These are phyloP conservation scores for Coprinellus micaceus DNA, from an alignment of 768 basidiomycete genomes.

Conservation along the genomic window DNA sequence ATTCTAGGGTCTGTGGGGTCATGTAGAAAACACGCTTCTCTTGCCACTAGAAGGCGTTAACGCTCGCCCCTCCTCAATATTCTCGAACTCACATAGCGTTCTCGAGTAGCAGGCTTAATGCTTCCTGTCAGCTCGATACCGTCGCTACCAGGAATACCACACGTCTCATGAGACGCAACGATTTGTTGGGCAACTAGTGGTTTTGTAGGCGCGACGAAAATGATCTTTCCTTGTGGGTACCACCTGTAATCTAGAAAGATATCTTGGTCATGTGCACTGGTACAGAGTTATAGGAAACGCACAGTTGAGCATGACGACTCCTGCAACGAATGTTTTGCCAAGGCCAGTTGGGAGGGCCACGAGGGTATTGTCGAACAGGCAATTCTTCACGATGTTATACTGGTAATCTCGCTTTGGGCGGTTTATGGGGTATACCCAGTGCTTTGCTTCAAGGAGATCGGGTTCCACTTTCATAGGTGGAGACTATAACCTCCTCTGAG, in stretches of 20 bases:
- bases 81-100: constrained; percentile 49
- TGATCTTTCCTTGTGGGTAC: constrained; percentile 88
- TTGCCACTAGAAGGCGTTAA: constrained; percentile 51
- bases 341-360: constrained; percentile 94
- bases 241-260: constrained; percentile 70
- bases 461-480: constrained; percentile 73
- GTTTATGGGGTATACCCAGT: constrained; percentile 93
- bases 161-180: constrained; percentile 86
- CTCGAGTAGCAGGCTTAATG: constrained; percentile 49
- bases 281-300: constrained; percentile 10
- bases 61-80: neutral
- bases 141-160: constrained; percentile 87
- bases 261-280: constrained; percentile 9
- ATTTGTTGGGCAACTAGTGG: constrained; percentile 96
- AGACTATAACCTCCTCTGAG: constrained; percentile 37
- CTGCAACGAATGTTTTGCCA: constrained; percentile 97
- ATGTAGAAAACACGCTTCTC: constrained; percentile 89
- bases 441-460: constrained; percentile 74
- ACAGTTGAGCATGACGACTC: constrained; percentile 96
- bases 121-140: constrained; percentile 86
- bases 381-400: constrained; percentile 83
- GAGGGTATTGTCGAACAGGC: constrained; percentile 88
- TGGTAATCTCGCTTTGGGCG: constrained; percentile 89
- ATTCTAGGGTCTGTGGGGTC: constrained; percentile 92
- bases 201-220: constrained; percentile 95